A percentile compares a stretch with the other conserved stretches of the same genome.
Evolutionary conservation across 2,329 filamentous ascomycete species (phyloP).

Genomic region (Ophiosphaerella korrae): DNA sequence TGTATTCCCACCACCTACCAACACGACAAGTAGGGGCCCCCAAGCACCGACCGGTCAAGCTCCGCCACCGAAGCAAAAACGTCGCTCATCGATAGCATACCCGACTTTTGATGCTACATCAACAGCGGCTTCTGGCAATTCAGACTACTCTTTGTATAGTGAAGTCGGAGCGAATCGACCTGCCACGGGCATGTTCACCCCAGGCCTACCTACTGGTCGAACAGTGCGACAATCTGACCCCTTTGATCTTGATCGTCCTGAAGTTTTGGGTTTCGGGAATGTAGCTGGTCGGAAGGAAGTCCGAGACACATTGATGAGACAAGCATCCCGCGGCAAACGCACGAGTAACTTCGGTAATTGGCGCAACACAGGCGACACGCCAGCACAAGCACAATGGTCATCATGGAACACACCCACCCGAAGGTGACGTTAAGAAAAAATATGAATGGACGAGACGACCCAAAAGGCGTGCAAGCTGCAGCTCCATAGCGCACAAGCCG

Average conservation of each 20-base stretch:
- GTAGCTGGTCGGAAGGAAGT: constrained; percentile 35
- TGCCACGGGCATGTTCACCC: constrained; percentile 32
- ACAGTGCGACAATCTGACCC: constrained; percentile 47
- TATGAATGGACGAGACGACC: background rate
- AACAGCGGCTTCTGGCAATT: constrained; percentile 30
- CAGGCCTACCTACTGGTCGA: constrained; percentile 19
- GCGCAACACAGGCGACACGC: constrained; percentile 26
- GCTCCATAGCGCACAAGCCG: constrained; percentile 17
- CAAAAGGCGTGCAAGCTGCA: constrained; percentile 15
- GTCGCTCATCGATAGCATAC: constrained; percentile 29
- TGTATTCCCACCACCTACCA: constrained; percentile 25
- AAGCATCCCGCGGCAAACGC: constrained; percentile 31
- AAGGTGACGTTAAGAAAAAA: constrained; percentile 19
- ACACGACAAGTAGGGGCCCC: constrained; percentile 36
- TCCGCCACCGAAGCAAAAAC: constrained; percentile 28
- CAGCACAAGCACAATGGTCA: constrained; percentile 7
- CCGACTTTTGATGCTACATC: constrained; percentile 32
- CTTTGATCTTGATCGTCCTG: constrained; percentile 48
- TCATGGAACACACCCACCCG: constrained; percentile 22
- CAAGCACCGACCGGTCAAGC: constrained; percentile 32
- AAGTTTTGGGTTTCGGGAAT: constrained; percentile 43
- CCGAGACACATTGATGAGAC: constrained; percentile 34
- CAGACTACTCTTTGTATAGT: constrained; percentile 36
- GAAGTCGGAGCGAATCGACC: constrained; percentile 44
- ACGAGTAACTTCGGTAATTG: constrained; percentile 39